Percentiles rank a stretch among this genome's conserved stretches.
phyloP scores from a whole-genome alignment of 2,329 filamentous ascomycete genomes.

The Cytospora leucostoma region DNA sequence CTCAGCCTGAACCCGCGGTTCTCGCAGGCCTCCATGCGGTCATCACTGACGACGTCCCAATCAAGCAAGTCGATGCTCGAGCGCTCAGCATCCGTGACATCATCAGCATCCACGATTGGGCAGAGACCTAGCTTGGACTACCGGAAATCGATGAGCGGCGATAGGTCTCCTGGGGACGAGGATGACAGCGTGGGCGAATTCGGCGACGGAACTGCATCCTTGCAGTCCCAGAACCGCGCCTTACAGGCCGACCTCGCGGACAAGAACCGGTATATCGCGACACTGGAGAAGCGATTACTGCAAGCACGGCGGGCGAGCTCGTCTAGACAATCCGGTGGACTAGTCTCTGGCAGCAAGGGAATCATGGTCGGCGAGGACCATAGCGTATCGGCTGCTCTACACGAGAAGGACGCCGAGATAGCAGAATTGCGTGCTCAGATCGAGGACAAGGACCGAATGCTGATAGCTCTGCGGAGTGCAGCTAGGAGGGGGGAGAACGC shows the following conservation, averaged over 20 bases:
- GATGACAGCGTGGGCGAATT: conserved; percentile 78
- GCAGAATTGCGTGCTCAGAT: conserved; percentile 83
- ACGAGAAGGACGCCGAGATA: conserved; percentile 92
- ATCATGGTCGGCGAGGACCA: conserved; percentile 78
- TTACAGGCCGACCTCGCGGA: conserved; percentile 93
- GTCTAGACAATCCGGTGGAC: conserved; percentile 77
- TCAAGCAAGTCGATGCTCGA: conserved; percentile 56
- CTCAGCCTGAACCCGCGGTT: conserved; percentile 65
- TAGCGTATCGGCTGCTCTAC: conserved; percentile 69
- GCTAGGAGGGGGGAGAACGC: conserved; percentile 83
- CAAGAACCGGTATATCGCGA: conserved; percentile 95
- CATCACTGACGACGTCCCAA: conserved; percentile 63
- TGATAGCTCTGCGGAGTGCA: conserved; percentile 80
- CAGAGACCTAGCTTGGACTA: conserved; percentile 50
- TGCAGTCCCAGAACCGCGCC: conserved; percentile 85
- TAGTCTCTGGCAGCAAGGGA: conserved; percentile 60
- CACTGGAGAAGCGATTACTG: conserved; percentile 85
- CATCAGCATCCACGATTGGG: conserved; percentile 61
- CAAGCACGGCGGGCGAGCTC: conserved; percentile 91
- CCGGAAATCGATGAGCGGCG: conserved; percentile 46
- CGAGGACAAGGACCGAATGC: conserved; percentile 95
- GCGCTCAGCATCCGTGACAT: conserved; percentile 68
- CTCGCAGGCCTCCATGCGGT: conserved; percentile 64
- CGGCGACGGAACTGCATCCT: conserved; percentile 80
- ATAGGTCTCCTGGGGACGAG: conserved; percentile 52